Base-by-base conservation (phyloP, 2,329 filamentous ascomycete genomes). In the Coleophoma eucalyptorum region DNA sequence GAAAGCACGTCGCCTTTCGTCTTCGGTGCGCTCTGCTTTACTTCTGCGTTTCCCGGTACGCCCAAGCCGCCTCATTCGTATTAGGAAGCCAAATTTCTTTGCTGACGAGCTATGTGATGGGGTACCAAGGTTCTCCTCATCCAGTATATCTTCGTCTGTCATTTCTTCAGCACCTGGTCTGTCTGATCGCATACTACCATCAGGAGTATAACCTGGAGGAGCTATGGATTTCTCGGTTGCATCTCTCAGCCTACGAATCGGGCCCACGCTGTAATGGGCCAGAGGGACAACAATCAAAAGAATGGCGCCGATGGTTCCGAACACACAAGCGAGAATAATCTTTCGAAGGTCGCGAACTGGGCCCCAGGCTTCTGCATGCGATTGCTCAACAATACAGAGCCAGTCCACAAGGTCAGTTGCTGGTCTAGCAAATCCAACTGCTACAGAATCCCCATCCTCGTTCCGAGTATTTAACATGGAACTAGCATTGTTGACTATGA, bases 241-340 rank as follows among this genome's bases (percentile, higher is more conserved):
- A 54, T 64, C 62, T 46, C 61, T 52, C 19, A 65, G 41, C 35
- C 61, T 59, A 35, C 58, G 52, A 46, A 44, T 96, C 0, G 92
- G 92, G 58, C 84, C 74, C 43, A 94, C 90, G 45, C 88, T 88
- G 53, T 87, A 81, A 64, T 96, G 91, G 1, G 91, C 90, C 35
- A 91, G 83, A 0, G 91, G 90, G 35, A 92, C 79, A 2, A 90
- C 77, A 2, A 95, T 66, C 8, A 95, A 55, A 3, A 91, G 65
- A 47, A 95, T 80, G 4, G 87, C 75, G 0, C 86, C 91, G 12
- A 86, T 79, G 0, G 90, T 93, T 1, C 87, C 89, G 65, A 96
- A 95, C 0, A 96, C 87, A 54, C 90, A 96, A 5, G 83, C 89
- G 2, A 96, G 69, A 2, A 97, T 79, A 46, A 96, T 89, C 44